Evolutionary conservation across 371 early-diverging fungal species (phyloP), one percentile per base, ranked within the genome.

Genomic region (Zopfochytrium polystomum): DNA sequence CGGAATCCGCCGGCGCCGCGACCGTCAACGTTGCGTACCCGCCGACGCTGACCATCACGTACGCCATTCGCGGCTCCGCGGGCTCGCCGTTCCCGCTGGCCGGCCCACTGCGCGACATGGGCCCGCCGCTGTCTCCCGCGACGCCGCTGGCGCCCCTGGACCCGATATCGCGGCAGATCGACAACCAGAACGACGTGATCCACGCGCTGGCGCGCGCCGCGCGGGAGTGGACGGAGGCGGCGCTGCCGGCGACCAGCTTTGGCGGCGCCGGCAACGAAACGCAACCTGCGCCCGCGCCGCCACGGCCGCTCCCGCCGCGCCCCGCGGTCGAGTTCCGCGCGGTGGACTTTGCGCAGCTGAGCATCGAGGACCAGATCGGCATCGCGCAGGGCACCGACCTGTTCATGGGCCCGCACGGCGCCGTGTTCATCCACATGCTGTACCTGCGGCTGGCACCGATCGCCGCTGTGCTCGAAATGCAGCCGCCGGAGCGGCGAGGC

Each of bases 321-420:
- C 11, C 18, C 13, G 22, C 20, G n/a, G 55, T 44, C 34, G 27
- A 43, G 27, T 56, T 63, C 46, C 57, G 45, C 3, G 57, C 58
- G 6, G 46, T 63, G n/a, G 64, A 63, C 46, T 58, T 63, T 34
- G 64, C 64, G 2, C n/a, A 20, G 4, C 31, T 63, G 25, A 15
- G 50, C 7, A 29, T 63, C 42, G 51, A 57, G 20, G 33, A 49
- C 11, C 64, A 63, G 29, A 31, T 63, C 20, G 38, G 32, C 7
- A 15, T 52, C 5, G 64, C 64, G 58, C 57, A 58, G 35, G 42
- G 34, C 45, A 63, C 64, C 5, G 64, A 63, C 31, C 3, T 57
- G 30, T 58, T 56, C 15, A 32, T 63, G 23, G 58, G 58, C 6
- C 26, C 64, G 44, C 64, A 63, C 55, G 64, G 64, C 11, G 64